Conservation (phyloP, 495 filamentous ascomycete genomes). For the Hypoxylon lienhwacheense region DNA sequence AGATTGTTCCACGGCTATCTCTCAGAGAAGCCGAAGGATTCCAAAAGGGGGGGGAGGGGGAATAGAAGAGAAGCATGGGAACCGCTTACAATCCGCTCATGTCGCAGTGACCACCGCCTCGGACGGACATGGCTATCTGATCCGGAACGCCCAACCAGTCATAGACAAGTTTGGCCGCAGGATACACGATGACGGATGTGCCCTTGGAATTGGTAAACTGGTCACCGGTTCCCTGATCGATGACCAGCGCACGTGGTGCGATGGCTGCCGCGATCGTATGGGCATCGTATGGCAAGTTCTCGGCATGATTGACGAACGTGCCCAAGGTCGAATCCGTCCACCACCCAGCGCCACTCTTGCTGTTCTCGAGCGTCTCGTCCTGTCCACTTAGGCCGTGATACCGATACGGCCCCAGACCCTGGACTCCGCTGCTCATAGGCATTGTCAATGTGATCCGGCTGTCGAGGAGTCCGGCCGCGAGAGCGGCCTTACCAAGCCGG, state of each 20-base stretch:
- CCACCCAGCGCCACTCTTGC: slow-evolving; percentile 56
- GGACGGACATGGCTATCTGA: slow-evolving; percentile 53
- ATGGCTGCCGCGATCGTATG: slow-evolving; percentile 58
- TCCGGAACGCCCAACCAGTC: slow-evolving; percentile 54
- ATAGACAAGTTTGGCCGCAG: slow-evolving; percentile 55
- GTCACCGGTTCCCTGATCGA: slow-evolving; percentile 54
- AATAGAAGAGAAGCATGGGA: not conserved
- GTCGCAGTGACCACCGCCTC: slow-evolving; percentile 54
- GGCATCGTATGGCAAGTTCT: slow-evolving; percentile 55
- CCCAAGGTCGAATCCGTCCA: slow-evolving; percentile 53
- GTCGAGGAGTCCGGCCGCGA: slow-evolving; percentile 56
- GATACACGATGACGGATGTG: slow-evolving; percentile 53
- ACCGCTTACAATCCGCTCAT: slow-evolving; percentile 51
- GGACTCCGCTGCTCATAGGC: slow-evolving; percentile 58
- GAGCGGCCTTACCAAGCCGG: slow-evolving; percentile 55
- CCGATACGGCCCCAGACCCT: slow-evolving; percentile 56
- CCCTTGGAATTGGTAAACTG: slow-evolving; percentile 56
- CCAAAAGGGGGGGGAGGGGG: not conserved
- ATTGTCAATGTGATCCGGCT: slow-evolving; percentile 57
- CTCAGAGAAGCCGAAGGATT: not conserved
- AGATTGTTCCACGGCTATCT: not conserved
- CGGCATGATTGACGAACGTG: slow-evolving; percentile 52
- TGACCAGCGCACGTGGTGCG: slow-evolving; percentile 54
- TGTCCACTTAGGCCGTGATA: slow-evolving; percentile 55
- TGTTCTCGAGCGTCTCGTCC: slow-evolving; percentile 58